Evolutionary conservation across 2,329 filamentous ascomycete genomes (phyloP).

Genomic region (Stemphylium vesicarium): DNA sequence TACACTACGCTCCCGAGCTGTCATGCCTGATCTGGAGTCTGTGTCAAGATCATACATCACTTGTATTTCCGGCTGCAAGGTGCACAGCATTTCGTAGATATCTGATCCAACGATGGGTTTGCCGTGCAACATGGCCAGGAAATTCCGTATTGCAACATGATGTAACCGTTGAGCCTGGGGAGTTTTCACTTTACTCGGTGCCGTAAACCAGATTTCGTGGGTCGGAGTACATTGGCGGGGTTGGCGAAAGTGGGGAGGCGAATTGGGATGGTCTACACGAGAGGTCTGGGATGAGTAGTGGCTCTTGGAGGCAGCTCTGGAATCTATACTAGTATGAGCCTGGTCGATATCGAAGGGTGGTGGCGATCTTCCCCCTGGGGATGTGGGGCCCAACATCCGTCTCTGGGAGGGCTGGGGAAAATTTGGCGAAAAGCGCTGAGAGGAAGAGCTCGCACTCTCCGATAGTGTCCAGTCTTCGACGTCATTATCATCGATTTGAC

Average conservation of each 20-base stretch:
- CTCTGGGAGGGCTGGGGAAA: constrained; percentile 23
- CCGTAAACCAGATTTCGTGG: constrained; percentile 66
- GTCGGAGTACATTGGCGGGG: constrained; percentile 33
- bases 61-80: constrained; percentile 67
- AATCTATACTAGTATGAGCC: constrained; percentile 19
- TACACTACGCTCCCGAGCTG: constrained; percentile 56
- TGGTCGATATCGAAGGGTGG: constrained; percentile 42
- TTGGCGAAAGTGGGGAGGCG: constrained; percentile 21
- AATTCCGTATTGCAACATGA: constrained; percentile 71
- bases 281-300: constrained; percentile 23
- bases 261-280: constrained; percentile 10
- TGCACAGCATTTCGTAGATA: constrained; percentile 66
- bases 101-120: constrained; percentile 70
- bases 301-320: constrained; percentile 21
- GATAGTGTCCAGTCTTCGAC: constrained; percentile 40
- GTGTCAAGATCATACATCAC: constrained; percentile 58
- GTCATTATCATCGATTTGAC: constrained; percentile 44
- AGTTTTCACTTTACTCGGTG: constrained; percentile 57
- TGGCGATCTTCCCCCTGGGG: constrained; percentile 33
- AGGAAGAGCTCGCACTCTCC: constrained; percentile 28
- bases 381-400: constrained; percentile 35
- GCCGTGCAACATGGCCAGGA: constrained; percentile 69
- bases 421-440: constrained; percentile 24
- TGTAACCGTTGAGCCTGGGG: constrained; percentile 61
- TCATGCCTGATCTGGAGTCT: constrained; percentile 30